phyloP scores from a whole-genome alignment of 2,329 filamentous ascomycete genomes.

The Epichloe sibirici region DNA sequence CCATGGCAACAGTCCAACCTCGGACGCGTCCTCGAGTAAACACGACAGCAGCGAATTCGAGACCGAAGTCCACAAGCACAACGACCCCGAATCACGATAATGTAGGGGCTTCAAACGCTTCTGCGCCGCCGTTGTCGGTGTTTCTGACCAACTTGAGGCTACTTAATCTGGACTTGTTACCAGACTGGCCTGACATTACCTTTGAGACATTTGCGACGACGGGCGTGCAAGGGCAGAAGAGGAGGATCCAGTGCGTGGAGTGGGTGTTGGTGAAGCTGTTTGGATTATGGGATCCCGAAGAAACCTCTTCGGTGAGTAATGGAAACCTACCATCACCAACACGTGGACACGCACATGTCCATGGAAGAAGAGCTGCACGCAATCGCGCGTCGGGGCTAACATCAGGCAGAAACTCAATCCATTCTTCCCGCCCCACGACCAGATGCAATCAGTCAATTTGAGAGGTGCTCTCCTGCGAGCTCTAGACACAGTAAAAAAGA shows the following conservation, averaged over 20 bases:
- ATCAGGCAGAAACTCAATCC: slow-evolving; percentile 63
- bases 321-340: background rate
- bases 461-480: slow-evolving; percentile 71
- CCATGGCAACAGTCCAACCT: slow-evolving; percentile 9
- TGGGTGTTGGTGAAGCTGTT: slow-evolving; percentile 89
- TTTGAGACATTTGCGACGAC: slow-evolving; percentile 57
- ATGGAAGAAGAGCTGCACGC: background rate
- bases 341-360: background rate
- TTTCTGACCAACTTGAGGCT: slow-evolving; percentile 79
- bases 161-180: slow-evolving; percentile 61
- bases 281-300: slow-evolving; percentile 66
- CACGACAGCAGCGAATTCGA: background rate
- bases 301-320: slow-evolving; percentile 53
- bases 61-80: background rate
- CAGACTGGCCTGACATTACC: slow-evolving; percentile 72
- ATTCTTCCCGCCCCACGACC: slow-evolving; percentile 83
- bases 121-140: slow-evolving; percentile 16
- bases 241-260: slow-evolving; percentile 70
- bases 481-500: slow-evolving; percentile 80
- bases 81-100: background rate
- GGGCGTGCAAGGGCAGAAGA: slow-evolving; percentile 62
- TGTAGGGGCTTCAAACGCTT: background rate
- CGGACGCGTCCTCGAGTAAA: slow-evolving; percentile 6
- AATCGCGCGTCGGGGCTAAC: slow-evolving; percentile 2
- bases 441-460: slow-evolving; percentile 81